Percentiles rank a stretch among this genome's conserved stretches.
phyloP scores from a whole-genome alignment of 345 rosid genomes.

The Brassica cretica region DNA sequence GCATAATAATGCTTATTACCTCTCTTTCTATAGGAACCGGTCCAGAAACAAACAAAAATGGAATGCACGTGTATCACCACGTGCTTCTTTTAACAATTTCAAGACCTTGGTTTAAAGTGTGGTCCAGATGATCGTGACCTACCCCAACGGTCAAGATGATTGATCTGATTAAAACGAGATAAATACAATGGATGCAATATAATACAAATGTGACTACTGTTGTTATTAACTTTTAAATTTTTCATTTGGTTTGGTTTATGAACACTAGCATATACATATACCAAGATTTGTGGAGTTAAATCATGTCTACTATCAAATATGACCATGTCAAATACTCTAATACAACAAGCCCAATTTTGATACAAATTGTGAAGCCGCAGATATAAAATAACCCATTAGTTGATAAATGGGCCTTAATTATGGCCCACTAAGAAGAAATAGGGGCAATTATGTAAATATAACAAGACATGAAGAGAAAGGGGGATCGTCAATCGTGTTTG shows the following conservation, averaged over 20 bases:
- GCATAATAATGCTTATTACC: too few relatives aligned
- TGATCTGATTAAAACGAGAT: conserved; percentile 6
- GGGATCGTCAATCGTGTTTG: not conserved
- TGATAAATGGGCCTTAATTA: not conserved
- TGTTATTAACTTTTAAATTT: not conserved
- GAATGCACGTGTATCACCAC: conserved; percentile 23
- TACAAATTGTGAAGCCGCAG: not conserved
- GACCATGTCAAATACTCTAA: not conserved
- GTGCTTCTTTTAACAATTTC: not conserved
- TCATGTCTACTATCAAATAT: not conserved
- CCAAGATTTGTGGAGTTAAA: not conserved
- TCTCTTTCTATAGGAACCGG: not conserved
- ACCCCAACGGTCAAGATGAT: not conserved
- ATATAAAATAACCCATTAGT: not conserved
- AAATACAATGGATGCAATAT: not conserved
- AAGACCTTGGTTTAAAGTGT: not conserved
- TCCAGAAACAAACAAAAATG: not conserved
- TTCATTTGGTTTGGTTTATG: not conserved
- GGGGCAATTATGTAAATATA: conserved; percentile 24
- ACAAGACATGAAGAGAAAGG: conserved; percentile 13
- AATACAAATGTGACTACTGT: not conserved
- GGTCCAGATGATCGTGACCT: conserved; percentile 16
- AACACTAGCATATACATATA: not conserved
- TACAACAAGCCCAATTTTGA: conserved; percentile 17
- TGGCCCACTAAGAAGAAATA: not conserved